Evolutionary conservation across 192 early-diverging fungal genomes (phyloP).

Genomic region (Entophlyctis luteolus): DNA sequence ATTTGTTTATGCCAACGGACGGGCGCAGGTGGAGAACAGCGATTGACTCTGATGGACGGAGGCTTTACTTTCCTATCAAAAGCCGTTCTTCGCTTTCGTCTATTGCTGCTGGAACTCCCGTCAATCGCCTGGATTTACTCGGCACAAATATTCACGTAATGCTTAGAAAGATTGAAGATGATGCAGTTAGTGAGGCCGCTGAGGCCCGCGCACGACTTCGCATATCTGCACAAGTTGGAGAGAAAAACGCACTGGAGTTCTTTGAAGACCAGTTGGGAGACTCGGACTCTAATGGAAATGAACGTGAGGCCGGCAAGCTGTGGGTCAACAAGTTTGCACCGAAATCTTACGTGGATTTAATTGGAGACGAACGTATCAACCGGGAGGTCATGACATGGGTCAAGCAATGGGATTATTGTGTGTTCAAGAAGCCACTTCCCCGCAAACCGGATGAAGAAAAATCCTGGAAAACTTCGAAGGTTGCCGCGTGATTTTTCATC

Average conservation of each 20-base stretch:
- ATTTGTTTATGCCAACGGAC: constrained; percentile 16
- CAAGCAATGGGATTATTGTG: constrained; percentile 94
- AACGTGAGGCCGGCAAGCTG: constrained; percentile 29
- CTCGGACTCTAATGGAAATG: not conserved
- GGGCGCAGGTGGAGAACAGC: constrained; percentile 17
- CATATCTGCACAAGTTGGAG: not conserved
- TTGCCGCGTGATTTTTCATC: not conserved
- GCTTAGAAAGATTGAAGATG: constrained; percentile 2
- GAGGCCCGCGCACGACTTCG: constrained; percentile 15
- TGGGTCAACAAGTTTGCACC: constrained; percentile 95
- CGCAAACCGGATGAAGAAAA: not conserved
- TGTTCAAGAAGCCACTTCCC: constrained; percentile 61
- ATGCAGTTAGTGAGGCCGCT: constrained; percentile 33
- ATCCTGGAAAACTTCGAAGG: not conserved
- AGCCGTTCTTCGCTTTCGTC: not conserved
- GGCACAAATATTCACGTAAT: constrained; percentile 22
- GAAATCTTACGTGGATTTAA: constrained; percentile 72
- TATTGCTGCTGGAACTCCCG: not conserved
- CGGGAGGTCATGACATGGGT: constrained; percentile 89
- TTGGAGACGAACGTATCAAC: constrained; percentile 86
- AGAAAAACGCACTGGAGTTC: not conserved
- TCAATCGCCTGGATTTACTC: not conserved
- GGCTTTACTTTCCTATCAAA: constrained; percentile 19
- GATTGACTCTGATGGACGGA: constrained; percentile 1
- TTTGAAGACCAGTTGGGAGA: too few relatives aligned